These are phyloP conservation scores for Odontarrhena argentea DNA, from an alignment of 345 rosid genomes.

Conservation along the genomic window DNA sequence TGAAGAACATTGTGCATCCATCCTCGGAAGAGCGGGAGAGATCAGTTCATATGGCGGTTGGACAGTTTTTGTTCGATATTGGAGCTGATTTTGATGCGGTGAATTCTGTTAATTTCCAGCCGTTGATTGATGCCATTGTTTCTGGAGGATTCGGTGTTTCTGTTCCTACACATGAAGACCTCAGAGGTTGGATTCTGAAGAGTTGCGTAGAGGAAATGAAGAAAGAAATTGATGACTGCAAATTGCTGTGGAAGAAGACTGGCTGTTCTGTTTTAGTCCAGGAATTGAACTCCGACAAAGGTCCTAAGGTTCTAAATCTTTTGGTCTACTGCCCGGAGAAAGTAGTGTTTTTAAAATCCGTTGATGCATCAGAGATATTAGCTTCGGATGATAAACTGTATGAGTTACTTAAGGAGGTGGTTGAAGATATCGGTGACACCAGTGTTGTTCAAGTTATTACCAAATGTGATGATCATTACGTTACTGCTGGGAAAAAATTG, in stretches of 20 bases:
- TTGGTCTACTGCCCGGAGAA: constrained; percentile 67
- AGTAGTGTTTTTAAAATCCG: constrained; percentile 64
- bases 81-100: constrained; percentile 75
- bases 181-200: constrained; percentile 74
- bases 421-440: constrained; percentile 74
- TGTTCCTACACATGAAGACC: constrained; percentile 61
- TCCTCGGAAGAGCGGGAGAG: constrained; percentile 46
- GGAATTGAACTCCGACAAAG: constrained; percentile 55
- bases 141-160: constrained; percentile 54
- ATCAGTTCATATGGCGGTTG: constrained; percentile 55
- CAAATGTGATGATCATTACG: constrained; percentile 57
- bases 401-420: constrained; percentile 65
- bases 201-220: constrained; percentile 70
- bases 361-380: constrained; percentile 58
- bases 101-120: constrained; percentile 71
- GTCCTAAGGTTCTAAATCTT: constrained; percentile 55
- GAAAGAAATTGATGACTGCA: constrained; percentile 50
- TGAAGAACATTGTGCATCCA: constrained; percentile 37
- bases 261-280: constrained; percentile 84
- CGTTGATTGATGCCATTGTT: constrained; percentile 63
- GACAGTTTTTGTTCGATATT: constrained; percentile 68
- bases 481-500: constrained; percentile 61
- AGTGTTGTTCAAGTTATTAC: constrained; percentile 88
- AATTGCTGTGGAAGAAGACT: constrained; percentile 58
- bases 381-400: constrained; percentile 58